Evolutionary conservation across 2,329 filamentous ascomycete species (phyloP).

Genomic region (Sclerotinia borealis): DNA sequence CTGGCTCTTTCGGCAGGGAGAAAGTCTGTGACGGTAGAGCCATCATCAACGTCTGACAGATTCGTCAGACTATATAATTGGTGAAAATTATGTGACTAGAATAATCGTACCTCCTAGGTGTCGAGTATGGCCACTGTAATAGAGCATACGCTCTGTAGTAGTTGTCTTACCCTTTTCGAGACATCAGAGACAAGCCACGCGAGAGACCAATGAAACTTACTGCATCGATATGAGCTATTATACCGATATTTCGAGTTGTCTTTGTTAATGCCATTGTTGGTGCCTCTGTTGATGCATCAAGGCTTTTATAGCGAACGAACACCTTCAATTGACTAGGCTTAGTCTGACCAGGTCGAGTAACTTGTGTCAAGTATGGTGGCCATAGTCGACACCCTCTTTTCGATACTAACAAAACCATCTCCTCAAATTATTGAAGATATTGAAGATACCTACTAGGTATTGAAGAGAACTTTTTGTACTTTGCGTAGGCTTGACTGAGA

Average conservation of each 20-base stretch:
- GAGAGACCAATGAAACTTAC: conserved; percentile 35
- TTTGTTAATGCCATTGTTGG: conserved; percentile 28
- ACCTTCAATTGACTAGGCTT: conserved; percentile 4
- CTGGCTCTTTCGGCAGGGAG: conserved; percentile 84
- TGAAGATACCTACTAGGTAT: too few relatives aligned
- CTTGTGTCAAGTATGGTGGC: conserved; percentile 21
- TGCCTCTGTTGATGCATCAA: too few relatives aligned
- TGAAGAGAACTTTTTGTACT: background rate
- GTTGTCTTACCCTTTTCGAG: conserved; percentile 78
- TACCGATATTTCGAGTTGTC: conserved; percentile 88
- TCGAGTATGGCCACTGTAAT: conserved; percentile 84
- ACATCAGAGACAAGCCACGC: conserved; percentile 10
- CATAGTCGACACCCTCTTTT: conserved; percentile 25
- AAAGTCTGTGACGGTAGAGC: conserved; percentile 96
- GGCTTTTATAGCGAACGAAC: conserved; percentile 18
- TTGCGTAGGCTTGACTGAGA: background rate
- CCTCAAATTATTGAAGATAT: conserved; percentile 14
- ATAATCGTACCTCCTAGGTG: conserved; percentile 61
- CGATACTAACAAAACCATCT: conserved; percentile 26
- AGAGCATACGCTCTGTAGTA: conserved; percentile 98
- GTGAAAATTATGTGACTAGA: background rate
- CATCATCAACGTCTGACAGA: conserved; percentile 75
- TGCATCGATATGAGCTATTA: conserved; percentile 97
- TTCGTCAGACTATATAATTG: conserved; percentile 4
- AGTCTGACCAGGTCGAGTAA: background rate